A percentile compares a stretch with the other conserved stretches of the same genome.
phyloP scores from a whole-genome alignment of 345 rosid genomes.

The Draba incana region DNA sequence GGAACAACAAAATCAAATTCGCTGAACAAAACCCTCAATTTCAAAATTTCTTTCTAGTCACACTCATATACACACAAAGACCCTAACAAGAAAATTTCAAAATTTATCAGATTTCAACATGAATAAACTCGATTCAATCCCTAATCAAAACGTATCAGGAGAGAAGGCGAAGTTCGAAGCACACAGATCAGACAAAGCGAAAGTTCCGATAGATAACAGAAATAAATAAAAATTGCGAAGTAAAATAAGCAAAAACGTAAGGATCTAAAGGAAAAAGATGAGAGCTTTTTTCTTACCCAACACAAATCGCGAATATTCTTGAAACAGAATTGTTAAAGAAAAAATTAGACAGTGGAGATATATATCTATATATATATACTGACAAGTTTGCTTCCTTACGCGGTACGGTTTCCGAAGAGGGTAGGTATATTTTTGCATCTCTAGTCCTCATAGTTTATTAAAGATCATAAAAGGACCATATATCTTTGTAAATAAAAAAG shows the following conservation, averaged over 20 bases:
- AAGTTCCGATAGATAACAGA: background rate
- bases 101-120: background rate
- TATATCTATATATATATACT: too few species aligned
- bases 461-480: background rate
- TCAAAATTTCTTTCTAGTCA: background rate
- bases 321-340: slow-evolving; percentile 20
- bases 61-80: background rate
- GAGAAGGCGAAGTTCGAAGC: background rate
- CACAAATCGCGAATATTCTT: slow-evolving; percentile 12
- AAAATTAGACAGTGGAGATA: background rate
- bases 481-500: background rate
- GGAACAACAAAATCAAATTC: background rate
- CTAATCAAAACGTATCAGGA: background rate
- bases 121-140: background rate
- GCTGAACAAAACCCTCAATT: background rate
- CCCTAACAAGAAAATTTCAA: background rate
- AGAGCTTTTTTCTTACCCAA: slow-evolving; percentile 16
- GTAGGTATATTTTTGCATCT: background rate
- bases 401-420: slow-evolving; percentile 24
- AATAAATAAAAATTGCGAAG: background rate
- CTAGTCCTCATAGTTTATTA: slow-evolving; percentile 11
- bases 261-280: background rate
- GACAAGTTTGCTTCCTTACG: slow-evolving; percentile 29
- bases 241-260: background rate
- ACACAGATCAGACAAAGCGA: background rate